These are phyloP conservation scores for Flaveria sonorensis DNA, from an alignment of 129 eudicot genomes.

Conservation along the genomic window DNA sequence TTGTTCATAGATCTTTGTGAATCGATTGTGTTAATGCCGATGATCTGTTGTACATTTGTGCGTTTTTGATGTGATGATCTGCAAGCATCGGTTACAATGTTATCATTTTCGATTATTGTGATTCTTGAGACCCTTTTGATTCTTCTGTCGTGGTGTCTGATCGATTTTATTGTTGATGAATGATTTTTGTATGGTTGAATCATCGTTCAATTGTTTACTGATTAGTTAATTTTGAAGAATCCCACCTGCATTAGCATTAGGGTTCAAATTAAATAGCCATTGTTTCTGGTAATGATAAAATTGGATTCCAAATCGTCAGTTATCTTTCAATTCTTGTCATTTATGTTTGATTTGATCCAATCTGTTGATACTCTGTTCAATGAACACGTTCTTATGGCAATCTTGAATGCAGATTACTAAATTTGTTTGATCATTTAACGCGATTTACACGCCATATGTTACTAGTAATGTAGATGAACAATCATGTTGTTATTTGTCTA, in stretches of 20 bases:
- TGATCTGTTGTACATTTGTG: background rate
- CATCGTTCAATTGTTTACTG: background rate
- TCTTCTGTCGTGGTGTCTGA: too few species aligned
- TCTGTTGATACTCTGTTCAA: background rate
- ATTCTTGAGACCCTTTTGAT: background rate
- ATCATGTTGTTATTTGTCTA: background rate
- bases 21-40: too few species aligned
- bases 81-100: conserved; percentile 8
- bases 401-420: background rate
- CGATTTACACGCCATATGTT: background rate
- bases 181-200: too few species aligned
- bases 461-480: background rate
- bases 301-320: background rate
- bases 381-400: background rate
- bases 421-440: conserved; percentile 3
- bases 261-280: background rate
- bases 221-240: background rate
- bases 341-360: background rate
- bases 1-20: too few species aligned
- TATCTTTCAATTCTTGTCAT: background rate
- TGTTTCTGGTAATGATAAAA: background rate
- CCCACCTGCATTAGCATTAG: background rate
- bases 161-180: too few species aligned
- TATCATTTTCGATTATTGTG: background rate
- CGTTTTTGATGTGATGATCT: background rate